Evolutionary conservation across 345 rosid genomes (phyloP).

Genomic region (Streptanthus diversifolius): DNA sequence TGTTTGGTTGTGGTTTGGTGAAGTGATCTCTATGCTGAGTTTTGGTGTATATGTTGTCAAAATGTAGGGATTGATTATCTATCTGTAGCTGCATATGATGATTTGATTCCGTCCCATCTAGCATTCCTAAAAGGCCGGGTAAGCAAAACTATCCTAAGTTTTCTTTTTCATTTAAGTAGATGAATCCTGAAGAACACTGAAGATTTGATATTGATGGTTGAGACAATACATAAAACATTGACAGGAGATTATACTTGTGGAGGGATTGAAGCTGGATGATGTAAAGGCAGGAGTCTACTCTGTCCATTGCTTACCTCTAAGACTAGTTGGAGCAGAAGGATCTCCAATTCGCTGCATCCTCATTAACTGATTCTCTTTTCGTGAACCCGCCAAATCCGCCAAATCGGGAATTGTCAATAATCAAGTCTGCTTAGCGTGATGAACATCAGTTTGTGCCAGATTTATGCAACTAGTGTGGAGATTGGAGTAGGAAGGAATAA

Average conservation of each 20-base stretch:
- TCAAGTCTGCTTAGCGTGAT: background rate
- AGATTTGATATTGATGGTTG: background rate
- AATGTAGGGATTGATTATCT: slow-evolving; percentile 68
- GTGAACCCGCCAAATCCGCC: background rate
- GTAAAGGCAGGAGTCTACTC: slow-evolving; percentile 57
- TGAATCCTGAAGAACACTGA: background rate
- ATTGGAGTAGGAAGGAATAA: slow-evolving; percentile 5
- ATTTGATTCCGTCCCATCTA: slow-evolving; percentile 42
- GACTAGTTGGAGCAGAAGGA: slow-evolving; percentile 69
- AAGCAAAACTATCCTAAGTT: slow-evolving; percentile 24
- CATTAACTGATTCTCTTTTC: slow-evolving; percentile 38
- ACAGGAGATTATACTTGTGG: slow-evolving; percentile 64
- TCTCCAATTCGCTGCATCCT: slow-evolving; percentile 76
- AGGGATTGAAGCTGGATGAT: slow-evolving; percentile 62
- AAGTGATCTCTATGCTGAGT: background rate
- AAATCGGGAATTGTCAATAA: background rate
- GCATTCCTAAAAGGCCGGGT: slow-evolving; percentile 49
- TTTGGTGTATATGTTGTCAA: background rate
- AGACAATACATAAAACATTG: background rate
- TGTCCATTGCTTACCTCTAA: slow-evolving; percentile 69
- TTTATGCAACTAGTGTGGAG: background rate
- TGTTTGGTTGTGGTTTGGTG: background rate
- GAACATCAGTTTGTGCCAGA: background rate
- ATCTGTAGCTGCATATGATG: slow-evolving; percentile 66
- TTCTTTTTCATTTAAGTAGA: background rate